Evolutionary conservation across 805 yeast genomes (phyloP), one percentile per base, ranked within the genome.

Genomic region (Sungouiella blattae): DNA sequence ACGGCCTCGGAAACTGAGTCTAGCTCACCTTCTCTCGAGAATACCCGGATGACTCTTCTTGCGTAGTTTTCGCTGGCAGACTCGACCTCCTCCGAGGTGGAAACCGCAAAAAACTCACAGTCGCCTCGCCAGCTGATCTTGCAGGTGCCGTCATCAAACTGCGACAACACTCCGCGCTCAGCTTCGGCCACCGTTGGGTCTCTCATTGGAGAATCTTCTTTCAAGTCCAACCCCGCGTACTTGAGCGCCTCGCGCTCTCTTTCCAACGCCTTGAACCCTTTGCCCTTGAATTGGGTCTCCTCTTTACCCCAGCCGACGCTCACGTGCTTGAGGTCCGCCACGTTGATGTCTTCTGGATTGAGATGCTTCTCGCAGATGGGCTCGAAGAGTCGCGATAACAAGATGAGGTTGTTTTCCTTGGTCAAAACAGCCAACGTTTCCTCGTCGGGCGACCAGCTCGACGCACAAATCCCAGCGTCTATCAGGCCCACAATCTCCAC

Each of bases 271-370:
- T 81, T 82, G 20, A 85, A 93, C 44, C 98, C 98, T 52, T 76
- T 81, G 33, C 99, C 99, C 60, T 83, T 80, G 60, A 93, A 93
- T 62, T 93, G 99, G 0, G 99, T 93, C 58, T 91, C 98, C 47
- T 83, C 81, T 43, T 83, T 85, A 53, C 99, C 99, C 99, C 99
- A 93, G 17, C 99, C 99, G 28, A 93, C 96, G 18, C 91, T 82
- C 24, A 93, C 96, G 54, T 93, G 96, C 46, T 80, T 81, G 2
- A 88, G 80, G 21, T 70, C 65, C 32, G 77, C 62, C 26, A 66
- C 60, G 26, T 58, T 54, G 30, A 89, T 68, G 55, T 93, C 98
- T 6, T 71, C 73, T 0, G 74, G 64, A 30, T 71, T 59, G 40
- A 88, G 59, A 20, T 61, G 57, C 37, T 69, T 70, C 52, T 91